Conservation (phyloP, 2,329 filamentous ascomycete genomes). For the Capronia epimyces region DNA sequence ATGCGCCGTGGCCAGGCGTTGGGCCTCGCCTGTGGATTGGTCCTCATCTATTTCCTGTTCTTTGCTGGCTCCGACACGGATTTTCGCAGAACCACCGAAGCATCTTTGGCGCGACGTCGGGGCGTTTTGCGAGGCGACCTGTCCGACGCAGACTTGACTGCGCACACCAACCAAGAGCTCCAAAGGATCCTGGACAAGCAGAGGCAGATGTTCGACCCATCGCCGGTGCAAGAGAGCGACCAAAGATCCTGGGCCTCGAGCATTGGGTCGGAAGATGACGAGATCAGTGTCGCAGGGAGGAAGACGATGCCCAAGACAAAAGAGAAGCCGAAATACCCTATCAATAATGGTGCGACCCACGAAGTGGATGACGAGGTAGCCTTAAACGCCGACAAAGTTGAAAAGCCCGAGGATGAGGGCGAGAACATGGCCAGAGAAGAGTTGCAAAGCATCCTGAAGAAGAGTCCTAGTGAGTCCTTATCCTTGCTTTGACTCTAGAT, state of each 20-base stretch:
- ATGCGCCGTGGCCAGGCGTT: constrained; percentile 22
- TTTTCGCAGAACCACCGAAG: constrained; percentile 26
- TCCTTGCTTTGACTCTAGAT: not conserved
- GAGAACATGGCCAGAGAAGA: constrained; percentile 64
- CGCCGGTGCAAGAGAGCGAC: constrained; percentile 5
- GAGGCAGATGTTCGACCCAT: constrained; percentile 10
- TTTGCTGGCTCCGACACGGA: constrained; percentile 22
- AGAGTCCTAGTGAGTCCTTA: constrained; percentile 74
- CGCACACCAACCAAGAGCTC: constrained; percentile 25
- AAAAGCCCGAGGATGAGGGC: constrained; percentile 37
- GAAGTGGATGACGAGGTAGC: constrained; percentile 4
- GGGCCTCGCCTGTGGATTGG: constrained; percentile 14
- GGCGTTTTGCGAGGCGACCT: constrained; percentile 23
- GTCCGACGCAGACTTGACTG: constrained; percentile 25
- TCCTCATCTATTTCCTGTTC: constrained; percentile 26
- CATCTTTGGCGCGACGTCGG: constrained; percentile 22
- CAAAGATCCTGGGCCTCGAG: constrained; percentile 2
- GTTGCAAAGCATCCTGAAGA: constrained; percentile 74
- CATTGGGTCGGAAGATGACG: constrained; percentile 5
- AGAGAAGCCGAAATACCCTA: constrained; percentile 26
- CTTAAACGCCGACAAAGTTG: constrained; percentile 11
- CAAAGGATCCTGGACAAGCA: constrained; percentile 24
- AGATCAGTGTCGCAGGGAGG: constrained; percentile 36
- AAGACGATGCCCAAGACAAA: constrained; percentile 25
- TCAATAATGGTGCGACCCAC: constrained; percentile 7